Evolutionary conservation across 2,329 filamentous ascomycete genomes (phyloP).

Genomic region (Tolypocladium ophioglossoides): DNA sequence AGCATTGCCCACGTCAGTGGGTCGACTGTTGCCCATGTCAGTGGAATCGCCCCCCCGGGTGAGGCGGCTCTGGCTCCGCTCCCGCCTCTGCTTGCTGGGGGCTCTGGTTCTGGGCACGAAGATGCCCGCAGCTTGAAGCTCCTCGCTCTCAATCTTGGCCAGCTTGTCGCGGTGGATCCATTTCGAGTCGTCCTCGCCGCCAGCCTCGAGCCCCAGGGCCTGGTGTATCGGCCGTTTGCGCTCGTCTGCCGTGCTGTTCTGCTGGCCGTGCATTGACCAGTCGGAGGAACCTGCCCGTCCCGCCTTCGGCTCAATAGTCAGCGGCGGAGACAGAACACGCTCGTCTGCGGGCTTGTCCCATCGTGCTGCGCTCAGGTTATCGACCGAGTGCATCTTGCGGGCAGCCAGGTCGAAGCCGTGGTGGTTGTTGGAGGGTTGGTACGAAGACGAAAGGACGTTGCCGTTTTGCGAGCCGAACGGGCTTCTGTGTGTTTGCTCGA

Average conservation of each 20-base stretch:
- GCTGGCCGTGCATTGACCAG: slow-evolving; percentile 6
- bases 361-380: slow-evolving; percentile 16
- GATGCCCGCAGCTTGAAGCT: slow-evolving; percentile 70
- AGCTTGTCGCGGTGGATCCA: slow-evolving; percentile 85
- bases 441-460: slow-evolving; percentile 11
- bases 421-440: slow-evolving; percentile 4
- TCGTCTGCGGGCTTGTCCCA: slow-evolving; percentile 14
- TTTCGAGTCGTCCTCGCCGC: slow-evolving; percentile 51
- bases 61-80: slow-evolving; percentile 24
- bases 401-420: slow-evolving; percentile 16
- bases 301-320: slow-evolving; percentile 13
- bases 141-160: slow-evolving; percentile 68
- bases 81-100: slow-evolving; percentile 35
- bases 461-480: slow-evolving; percentile 13
- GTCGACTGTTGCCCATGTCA: slow-evolving; percentile 11
- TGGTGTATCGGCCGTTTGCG: slow-evolving; percentile 14
- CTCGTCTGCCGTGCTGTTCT: slow-evolving; percentile 12
- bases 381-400: slow-evolving; percentile 25
- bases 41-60: slow-evolving; percentile 20
- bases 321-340: slow-evolving; percentile 10
- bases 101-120: slow-evolving; percentile 44
- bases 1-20: neutral
- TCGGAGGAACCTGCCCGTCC: slow-evolving; percentile 7
- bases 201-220: slow-evolving; percentile 12
- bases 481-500: slow-evolving; percentile 7